Percentiles rank a stretch among this genome's conserved stretches.
These are phyloP conservation scores for Chaetomium strumarium DNA, from an alignment of 2,329 filamentous ascomycete genomes.

Conservation along the genomic window DNA sequence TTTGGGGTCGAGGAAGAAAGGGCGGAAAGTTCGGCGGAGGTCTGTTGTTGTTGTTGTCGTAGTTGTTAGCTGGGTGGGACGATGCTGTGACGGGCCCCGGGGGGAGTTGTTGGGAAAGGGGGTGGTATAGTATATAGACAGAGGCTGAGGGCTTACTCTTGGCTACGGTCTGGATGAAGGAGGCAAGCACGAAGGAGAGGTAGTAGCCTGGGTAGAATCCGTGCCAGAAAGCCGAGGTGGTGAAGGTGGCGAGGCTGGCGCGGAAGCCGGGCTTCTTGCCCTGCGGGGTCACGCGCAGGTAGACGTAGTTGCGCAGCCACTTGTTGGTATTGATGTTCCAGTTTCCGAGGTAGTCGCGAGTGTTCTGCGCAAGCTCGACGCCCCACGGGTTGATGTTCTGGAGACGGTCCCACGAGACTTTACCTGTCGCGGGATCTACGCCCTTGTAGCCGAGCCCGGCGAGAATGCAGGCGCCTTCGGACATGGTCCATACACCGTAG, in stretches of 20 bases:
- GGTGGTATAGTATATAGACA: not conserved
- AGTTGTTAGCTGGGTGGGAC: no score
- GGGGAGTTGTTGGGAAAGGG: not conserved
- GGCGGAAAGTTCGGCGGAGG: constrained; percentile 80
- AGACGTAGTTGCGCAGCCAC: constrained; percentile 94
- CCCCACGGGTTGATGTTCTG: constrained; percentile 83
- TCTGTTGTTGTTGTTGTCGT: constrained; percentile 47
- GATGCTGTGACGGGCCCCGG: no score
- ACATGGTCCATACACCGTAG: constrained; percentile 91
- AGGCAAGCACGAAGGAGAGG: constrained; percentile 79
- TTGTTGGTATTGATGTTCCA: constrained; percentile 99
- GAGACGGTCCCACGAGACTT: constrained; percentile 82
- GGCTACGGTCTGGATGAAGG: constrained; percentile 85
- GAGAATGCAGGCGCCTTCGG: constrained; percentile 91
- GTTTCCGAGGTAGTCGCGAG: constrained; percentile 79
- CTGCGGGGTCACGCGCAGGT: constrained; percentile 87
- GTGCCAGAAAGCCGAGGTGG: constrained; percentile 94
- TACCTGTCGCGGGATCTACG: constrained; percentile 75
- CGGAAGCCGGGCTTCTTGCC: constrained; percentile 96
- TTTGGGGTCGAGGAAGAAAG: constrained; percentile 82
- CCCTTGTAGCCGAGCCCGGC: constrained; percentile 93
- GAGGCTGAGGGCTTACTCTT: constrained; percentile 62
- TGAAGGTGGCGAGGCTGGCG: constrained; percentile 88
- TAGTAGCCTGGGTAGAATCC: constrained; percentile 98
- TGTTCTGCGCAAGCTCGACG: constrained; percentile 88